These are phyloP conservation scores for Zarea fungicola DNA, from an alignment of 2,329 filamentous ascomycete species.

Conservation along the genomic window DNA sequence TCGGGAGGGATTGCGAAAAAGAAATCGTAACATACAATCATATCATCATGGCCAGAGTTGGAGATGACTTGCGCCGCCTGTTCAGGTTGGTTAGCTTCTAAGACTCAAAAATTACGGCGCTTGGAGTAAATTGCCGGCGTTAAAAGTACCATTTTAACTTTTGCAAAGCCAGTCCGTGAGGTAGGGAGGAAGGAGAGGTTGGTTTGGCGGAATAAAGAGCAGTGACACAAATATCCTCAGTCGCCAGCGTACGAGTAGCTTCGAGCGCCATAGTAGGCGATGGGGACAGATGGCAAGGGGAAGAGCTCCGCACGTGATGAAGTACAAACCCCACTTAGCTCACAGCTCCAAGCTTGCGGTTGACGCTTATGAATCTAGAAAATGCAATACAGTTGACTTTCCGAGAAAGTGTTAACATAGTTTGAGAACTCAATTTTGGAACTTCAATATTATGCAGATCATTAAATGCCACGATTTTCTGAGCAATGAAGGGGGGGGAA, in stretches of 20 bases:
- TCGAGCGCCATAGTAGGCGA: neutral
- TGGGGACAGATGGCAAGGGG: slow-evolving; percentile 13
- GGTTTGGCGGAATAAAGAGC: neutral
- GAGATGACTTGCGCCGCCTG: slow-evolving; percentile 41
- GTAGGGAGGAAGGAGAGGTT: neutral
- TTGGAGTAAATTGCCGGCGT: too few relatives aligned
- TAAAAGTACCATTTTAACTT: slow-evolving; percentile 12
- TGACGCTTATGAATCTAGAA: neutral
- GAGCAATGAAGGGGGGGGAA: too few relatives aligned
- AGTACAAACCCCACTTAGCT: neutral
- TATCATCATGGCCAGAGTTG: slow-evolving; percentile 77
- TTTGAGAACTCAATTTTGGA: neutral
- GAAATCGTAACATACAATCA: slow-evolving; percentile 78
- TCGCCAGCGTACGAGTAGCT: slow-evolving; percentile 1
- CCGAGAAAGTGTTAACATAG: too few relatives aligned
- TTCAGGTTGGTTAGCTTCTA: neutral
- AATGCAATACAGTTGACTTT: too few relatives aligned
- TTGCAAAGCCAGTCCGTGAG: neutral
- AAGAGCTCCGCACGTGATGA: slow-evolving; percentile 9
- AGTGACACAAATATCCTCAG: neutral
- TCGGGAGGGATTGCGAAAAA: too few relatives aligned
- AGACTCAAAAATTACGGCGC: neutral
- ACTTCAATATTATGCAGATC: neutral
- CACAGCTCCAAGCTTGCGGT: neutral
- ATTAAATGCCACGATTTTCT: too few relatives aligned